Conservation (phyloP, 441 rosid species). For the Isatis lusitanica region DNA sequence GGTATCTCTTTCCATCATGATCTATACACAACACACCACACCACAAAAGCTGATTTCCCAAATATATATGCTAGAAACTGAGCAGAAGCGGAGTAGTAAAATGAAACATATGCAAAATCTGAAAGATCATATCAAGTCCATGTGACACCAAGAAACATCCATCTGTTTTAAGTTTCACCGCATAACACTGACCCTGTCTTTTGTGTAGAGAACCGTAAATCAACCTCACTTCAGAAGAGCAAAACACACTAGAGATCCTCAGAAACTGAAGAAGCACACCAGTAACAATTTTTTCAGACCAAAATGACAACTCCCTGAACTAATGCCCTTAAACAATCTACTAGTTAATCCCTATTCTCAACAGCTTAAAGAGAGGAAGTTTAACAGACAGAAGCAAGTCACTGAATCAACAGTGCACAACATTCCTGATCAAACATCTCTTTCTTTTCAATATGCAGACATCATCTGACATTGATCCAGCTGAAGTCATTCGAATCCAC, state of each 20-base stretch:
- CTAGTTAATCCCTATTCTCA: constrained; percentile 5
- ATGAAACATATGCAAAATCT: constrained; percentile 30
- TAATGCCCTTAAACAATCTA: constrained; percentile 9
- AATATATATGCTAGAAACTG: constrained; percentile 33
- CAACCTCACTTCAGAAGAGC: constrained; percentile 24
- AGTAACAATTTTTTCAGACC: constrained; percentile 8
- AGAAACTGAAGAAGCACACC: constrained; percentile 30
- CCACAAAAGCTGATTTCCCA: constrained; percentile 41
- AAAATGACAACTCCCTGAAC: background rate
- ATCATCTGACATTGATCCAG: constrained; percentile 26
- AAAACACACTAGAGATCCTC: constrained; percentile 27
- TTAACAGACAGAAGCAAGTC: constrained; percentile 23
- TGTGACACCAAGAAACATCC: constrained; percentile 22
- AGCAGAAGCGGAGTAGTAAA: constrained; percentile 22
- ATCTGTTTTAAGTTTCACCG: constrained; percentile 16
- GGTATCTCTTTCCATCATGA: constrained; percentile 94
- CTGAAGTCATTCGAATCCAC: constrained; percentile 30
- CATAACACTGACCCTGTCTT: constrained; percentile 20
- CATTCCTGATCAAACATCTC: constrained; percentile 19
- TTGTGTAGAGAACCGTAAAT: constrained; percentile 12
- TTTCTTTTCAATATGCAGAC: constrained; percentile 26
- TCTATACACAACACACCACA: constrained; percentile 54
- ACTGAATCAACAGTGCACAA: background rate
- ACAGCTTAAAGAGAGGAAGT: constrained; percentile 23
- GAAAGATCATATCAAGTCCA: constrained; percentile 27